phyloP scores from a whole-genome alignment of 768 basidiomycete genomes.

The Tricholoma bakamatsutake region DNA sequence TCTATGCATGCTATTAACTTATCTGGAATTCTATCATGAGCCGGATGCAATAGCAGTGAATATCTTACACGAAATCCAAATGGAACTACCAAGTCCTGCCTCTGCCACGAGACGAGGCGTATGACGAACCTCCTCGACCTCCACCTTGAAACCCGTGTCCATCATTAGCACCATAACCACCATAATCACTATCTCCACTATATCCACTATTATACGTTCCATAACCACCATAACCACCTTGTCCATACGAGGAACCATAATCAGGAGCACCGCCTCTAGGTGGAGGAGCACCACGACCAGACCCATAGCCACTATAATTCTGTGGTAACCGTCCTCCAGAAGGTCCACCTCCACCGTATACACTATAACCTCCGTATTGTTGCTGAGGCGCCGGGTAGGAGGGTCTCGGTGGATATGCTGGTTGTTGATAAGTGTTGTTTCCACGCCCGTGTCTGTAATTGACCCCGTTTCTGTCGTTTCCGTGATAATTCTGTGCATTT shows the following conservation, averaged over 20 bases:
- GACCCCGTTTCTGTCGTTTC: conserved; percentile 22
- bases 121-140: conserved; percentile 23
- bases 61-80: conserved; percentile 1
- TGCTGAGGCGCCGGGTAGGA: conserved; percentile 20
- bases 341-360: conserved; percentile 14
- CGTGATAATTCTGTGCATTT: conserved; percentile 19
- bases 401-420: conserved; percentile 27
- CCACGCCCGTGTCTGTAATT: conserved; percentile 25
- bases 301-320: conserved; percentile 26
- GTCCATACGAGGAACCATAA: conserved; percentile 10
- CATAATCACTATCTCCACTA: conserved; percentile 17
- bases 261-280: conserved; percentile 19
- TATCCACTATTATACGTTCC: conserved; percentile 11
- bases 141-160: conserved; percentile 25
- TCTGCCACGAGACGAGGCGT: conserved; percentile 35
- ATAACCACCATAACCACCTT: conserved; percentile 24
- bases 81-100: conserved; percentile 41
- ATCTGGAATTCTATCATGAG: not conserved
- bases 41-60: not conserved
- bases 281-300: conserved; percentile 21
- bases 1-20: not conserved
- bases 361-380: conserved; percentile 29
- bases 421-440: conserved; percentile 27
- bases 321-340: conserved; percentile 15
- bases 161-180: conserved; percentile 5